Percentiles rank a stretch among this genome's conserved stretches.
These are phyloP conservation scores for Aspergillus niger DNA, from an alignment of 2,329 filamentous ascomycete species.

Conservation along the genomic window DNA sequence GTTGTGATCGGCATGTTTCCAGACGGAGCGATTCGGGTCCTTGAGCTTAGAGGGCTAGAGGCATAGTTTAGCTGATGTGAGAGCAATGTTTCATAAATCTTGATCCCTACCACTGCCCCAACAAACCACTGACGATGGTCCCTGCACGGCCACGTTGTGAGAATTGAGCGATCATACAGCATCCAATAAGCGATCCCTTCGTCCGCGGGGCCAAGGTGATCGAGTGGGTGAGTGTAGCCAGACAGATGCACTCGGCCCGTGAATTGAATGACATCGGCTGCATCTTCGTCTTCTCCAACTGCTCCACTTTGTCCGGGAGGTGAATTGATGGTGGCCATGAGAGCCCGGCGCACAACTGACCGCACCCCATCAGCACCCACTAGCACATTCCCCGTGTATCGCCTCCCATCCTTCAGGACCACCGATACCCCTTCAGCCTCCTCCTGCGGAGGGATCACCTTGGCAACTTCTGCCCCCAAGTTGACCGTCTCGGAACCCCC, in stretches of 20 bases:
- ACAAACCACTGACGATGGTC: background rate
- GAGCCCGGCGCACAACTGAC: background rate
- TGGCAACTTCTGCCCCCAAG: background rate
- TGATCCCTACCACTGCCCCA: background rate
- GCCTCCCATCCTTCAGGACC: background rate
- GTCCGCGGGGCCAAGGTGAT: background rate
- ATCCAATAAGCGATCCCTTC: background rate
- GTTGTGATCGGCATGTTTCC: background rate
- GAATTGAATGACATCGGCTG: background rate
- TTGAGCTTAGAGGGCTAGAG: background rate
- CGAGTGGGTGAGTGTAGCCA: background rate
- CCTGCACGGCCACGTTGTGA: background rate
- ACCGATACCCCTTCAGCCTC: background rate
- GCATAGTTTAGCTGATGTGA: background rate
- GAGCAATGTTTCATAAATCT: background rate
- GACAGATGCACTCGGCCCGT: background rate
- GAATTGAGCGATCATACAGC: background rate
- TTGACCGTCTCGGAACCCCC: background rate
- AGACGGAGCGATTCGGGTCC: background rate
- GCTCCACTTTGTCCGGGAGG: too few species aligned
- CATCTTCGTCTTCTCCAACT: background rate
- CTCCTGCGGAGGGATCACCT: background rate
- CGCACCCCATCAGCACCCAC: background rate
- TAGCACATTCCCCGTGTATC: background rate
- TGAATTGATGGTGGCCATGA: background rate